Conservation (phyloP, 768 basidiomycete genomes). For the Lactarius evosmus region DNA sequence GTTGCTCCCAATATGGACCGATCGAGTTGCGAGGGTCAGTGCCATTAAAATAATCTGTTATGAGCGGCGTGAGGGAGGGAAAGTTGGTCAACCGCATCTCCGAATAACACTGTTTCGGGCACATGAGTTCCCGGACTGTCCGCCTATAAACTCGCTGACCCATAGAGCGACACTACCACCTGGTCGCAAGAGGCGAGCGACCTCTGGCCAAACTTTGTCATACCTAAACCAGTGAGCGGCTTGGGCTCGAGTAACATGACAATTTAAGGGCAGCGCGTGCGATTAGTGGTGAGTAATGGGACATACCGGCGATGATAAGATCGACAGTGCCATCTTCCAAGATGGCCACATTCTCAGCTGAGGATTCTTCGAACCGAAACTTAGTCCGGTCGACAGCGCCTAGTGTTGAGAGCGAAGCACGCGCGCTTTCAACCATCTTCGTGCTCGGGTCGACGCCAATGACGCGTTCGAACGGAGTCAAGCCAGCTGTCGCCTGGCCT, state of each 20-base stretch:
- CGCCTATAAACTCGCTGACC: constrained; percentile 41
- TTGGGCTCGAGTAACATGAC: constrained; percentile 49
- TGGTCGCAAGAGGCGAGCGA: constrained; percentile 53
- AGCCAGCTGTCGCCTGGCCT: constrained; percentile 69
- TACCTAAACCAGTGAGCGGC: constrained; percentile 84
- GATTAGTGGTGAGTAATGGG: neutral
- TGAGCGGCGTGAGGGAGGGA: constrained; percentile 54
- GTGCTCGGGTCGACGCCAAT: constrained; percentile 73
- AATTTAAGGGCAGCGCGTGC: neutral
- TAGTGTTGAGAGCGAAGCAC: constrained; percentile 46
- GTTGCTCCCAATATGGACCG: constrained; percentile 77
- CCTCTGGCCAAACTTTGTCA: constrained; percentile 65
- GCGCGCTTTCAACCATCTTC: constrained; percentile 56
- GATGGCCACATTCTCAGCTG: constrained; percentile 54
- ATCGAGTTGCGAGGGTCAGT: constrained; percentile 49
- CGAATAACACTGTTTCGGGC: constrained; percentile 42
- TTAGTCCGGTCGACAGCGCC: constrained; percentile 39
- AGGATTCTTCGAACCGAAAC: constrained; percentile 39
- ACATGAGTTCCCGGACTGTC: neutral
- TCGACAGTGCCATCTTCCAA: constrained; percentile 57
- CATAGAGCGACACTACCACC: constrained; percentile 72
- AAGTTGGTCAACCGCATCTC: constrained; percentile 67
- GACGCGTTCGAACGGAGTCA: constrained; percentile 55
- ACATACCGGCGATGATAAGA: constrained; percentile 60
- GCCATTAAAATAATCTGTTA: constrained; percentile 63